Conservation (phyloP, 768 basidiomycete genomes). For the Boletus sp. region DNA sequence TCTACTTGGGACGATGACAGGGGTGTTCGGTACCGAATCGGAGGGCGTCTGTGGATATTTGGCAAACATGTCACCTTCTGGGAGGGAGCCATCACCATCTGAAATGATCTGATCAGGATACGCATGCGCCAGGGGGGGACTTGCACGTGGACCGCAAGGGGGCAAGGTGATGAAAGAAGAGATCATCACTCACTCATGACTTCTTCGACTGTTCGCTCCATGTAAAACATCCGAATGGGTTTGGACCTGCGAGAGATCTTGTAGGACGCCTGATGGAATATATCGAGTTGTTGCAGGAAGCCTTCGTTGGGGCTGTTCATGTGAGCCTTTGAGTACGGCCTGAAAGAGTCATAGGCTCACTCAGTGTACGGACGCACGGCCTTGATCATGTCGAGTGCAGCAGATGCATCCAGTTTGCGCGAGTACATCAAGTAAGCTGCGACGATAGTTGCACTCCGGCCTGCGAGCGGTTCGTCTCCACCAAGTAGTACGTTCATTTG, state of each 20-base stretch:
- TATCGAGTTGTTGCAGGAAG: constrained; percentile 76
- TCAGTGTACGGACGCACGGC: constrained; percentile 65
- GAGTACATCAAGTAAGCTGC: constrained; percentile 89
- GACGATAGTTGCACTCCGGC: constrained; percentile 81
- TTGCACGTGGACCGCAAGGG: not conserved
- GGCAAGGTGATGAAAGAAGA: not conserved
- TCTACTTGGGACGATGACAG: constrained; percentile 49
- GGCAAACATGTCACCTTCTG: constrained; percentile 74
- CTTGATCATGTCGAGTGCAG: constrained; percentile 69
- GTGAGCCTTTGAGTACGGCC: not conserved
- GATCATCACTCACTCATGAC: constrained; percentile 65
- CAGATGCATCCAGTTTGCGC: constrained; percentile 50
- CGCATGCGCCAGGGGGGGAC: not conserved
- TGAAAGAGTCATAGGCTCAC: constrained; percentile 43
- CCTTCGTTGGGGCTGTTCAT: constrained; percentile 75
- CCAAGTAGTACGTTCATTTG: not conserved
- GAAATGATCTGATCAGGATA: constrained; percentile 10
- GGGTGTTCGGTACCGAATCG: constrained; percentile 59
- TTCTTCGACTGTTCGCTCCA: constrained; percentile 70
- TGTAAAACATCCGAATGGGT: constrained; percentile 76
- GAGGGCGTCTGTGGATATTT: constrained; percentile 65
- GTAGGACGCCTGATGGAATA: constrained; percentile 74
- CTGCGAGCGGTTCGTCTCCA: constrained; percentile 36
- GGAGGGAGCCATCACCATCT: constrained; percentile 74
- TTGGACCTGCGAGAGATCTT: constrained; percentile 67